Evolutionary conservation across 192 early-diverging fungal genomes (phyloP), one percentile per base, ranked within the genome.

Genomic region (Chytriomyces sp.): DNA sequence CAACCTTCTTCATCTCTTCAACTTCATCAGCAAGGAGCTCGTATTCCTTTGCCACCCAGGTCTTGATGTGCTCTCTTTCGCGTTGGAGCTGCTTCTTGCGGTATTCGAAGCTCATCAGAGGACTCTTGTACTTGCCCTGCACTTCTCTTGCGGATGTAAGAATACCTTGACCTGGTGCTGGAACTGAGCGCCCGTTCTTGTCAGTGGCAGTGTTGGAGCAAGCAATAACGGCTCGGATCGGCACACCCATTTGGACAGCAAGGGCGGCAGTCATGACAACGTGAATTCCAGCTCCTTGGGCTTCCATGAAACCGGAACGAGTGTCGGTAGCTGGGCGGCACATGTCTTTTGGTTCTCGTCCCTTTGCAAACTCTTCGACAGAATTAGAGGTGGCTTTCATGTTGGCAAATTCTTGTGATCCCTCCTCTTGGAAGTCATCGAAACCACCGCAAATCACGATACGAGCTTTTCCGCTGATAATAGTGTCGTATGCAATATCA

Each of bases 151-250:
- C 96, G 49, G 94, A 93, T 24, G 94, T 95, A 77, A 98, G 83
- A 61, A 98, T 90, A 82, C 96, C 96, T 81, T 95, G 91, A 50
- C 96, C 96, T 74, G 96, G 96, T 43, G 96, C 96, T 28, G 96
- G 96, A 46, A 97, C 90, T 6, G 94, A 95, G 57, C 93, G 91
- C 44, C 95, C 94, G 84, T 96, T 92, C 87, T 97, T 97, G 83
- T 98, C 96, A 10, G 94, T 93, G 45, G 96, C 95, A 43, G 94
- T 97, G 84, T 89, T 92, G 62, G 92, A 92, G 78, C 92, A 85
- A 47, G 91, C 96, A 73, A 98, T 85, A 79, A 98, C 91, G 86
- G 92, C 96, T 69, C 94, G 94, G 64, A 98, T 94, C 10, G 96
- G 95, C 9, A 92, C 90, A 80, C 96, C 96, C 86, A 96, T 96